A percentile compares a stretch with the other conserved stretches of the same genome.
These are phyloP conservation scores for Microcera coccophila DNA, from an alignment of 2,329 filamentous ascomycete genomes.

Conservation along the genomic window DNA sequence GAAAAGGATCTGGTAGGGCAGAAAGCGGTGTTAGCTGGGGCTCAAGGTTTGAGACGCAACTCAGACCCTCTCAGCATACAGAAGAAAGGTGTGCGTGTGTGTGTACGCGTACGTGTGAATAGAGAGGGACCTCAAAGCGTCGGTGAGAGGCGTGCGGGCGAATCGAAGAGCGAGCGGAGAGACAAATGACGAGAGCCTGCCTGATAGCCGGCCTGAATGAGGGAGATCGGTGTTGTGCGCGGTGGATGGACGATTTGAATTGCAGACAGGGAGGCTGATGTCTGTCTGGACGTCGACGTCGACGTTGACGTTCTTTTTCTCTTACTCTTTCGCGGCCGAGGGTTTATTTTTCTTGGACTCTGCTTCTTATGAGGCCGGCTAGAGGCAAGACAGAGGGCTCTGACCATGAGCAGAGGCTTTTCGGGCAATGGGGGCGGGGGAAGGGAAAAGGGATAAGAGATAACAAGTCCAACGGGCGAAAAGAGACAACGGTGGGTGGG, in stretches of 20 bases:
- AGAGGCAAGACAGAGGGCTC: conserved; percentile 27
- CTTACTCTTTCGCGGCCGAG: background rate
- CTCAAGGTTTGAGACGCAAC: conserved; percentile 11
- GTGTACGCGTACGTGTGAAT: background rate
- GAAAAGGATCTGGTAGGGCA: conserved; percentile 12
- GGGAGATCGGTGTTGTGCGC: background rate
- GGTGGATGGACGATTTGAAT: background rate
- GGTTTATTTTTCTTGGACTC: background rate
- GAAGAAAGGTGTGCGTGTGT: background rate
- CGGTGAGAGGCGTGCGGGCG: background rate
- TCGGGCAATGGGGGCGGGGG: conserved; percentile 8
- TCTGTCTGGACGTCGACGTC: conserved; percentile 5
- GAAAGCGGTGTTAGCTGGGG: conserved; percentile 7
- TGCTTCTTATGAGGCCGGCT: conserved; percentile 26
- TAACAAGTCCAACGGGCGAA: conserved; percentile 27
- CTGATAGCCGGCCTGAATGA: background rate
- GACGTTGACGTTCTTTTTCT: background rate
- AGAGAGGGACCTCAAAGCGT: background rate
- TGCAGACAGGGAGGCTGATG: background rate
- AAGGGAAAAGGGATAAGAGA: conserved; percentile 22
- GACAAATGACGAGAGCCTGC: background rate
- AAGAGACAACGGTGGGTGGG: conserved; percentile 27
- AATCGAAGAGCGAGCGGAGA: background rate
- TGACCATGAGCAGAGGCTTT: conserved; percentile 24
- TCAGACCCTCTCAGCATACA: conserved; percentile 11